Base-by-base conservation (phyloP, 2,329 filamentous ascomycete species). In the Arthrobotrys pseudoclavata region DNA sequence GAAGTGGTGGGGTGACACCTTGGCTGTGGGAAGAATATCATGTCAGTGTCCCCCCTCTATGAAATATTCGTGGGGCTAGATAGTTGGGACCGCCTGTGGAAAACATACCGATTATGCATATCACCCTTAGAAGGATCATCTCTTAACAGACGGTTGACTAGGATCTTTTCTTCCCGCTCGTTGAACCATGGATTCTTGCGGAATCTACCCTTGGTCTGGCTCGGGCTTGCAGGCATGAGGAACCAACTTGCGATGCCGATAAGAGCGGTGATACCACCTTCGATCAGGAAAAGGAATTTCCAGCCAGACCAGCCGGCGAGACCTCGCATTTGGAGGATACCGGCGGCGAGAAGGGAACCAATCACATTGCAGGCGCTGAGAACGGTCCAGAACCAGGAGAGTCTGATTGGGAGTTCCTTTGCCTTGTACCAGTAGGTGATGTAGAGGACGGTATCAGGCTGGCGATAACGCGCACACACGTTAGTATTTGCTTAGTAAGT, bases 141-240 rank as follows among this genome's bases (percentile, higher is more conserved):
- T 37, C 87, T 85, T 12, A 88, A 83, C 10, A 88, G 82, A 1
- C 86, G 85, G 79, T 90, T 91, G 45, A 90, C 87, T 1, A 91
- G 85, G 71, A 91, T 90, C 22, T 84, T 84, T 71, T 89, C 87
- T 79, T 90, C 88, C 15, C 86, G 86, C 52, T 89, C 87, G 2
- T 81, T 87, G 81, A 90, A 91, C 89, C 89, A 91, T 0, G 87
- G 86, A 1, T 86, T 85, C 75, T 82, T 82, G 10, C 82, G 79
- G 55, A 79, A 79, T 79, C 81, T 81, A 55, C 79, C 81, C 6
- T 81, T 79, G 1, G 83, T 84, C 55, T 83, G 81, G 26, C 89
- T 90, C 0, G 91, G 91, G 2, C 81, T 80, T 69, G 77, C 13
- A 45, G 88, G 88, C 86, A 91, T 88, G 22, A 89, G 84, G 10